Evolutionary conservation across 148 eudicot species (phyloP), one percentile per base, ranked within the genome.

Genomic region (Fallopia convolvulus): DNA sequence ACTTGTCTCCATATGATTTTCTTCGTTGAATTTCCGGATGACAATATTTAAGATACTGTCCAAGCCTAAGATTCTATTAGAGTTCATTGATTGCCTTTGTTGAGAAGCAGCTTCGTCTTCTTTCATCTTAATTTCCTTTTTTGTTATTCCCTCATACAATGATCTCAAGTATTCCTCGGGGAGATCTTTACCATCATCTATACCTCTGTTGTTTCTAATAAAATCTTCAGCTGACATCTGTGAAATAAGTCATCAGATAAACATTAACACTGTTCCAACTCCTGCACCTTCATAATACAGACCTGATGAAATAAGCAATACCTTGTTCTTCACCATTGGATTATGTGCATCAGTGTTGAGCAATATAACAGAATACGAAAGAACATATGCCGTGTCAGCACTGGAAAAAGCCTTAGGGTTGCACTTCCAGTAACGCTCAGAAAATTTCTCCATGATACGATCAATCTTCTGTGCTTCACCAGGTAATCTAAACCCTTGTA

Each of bases 381-480:
- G 99, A 66, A 96, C 97, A 84, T 96, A 96, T 75, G 99, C 99
- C 4, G 99, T 96, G 83, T 93, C 99, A 20, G 99, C 99, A 88
- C 97, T 91, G 36, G 92, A 87, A 83, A 96, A 96, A 77, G 81
- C 92, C 84, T 91, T 93, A 5, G 98, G 91, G 82, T 96, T 96
- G 79, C 99, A 96, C 84, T 93, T 96, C 82, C 99, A 96, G 83
- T 96, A 96, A 46, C 98, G 93, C 81, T 93, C 98, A 52, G 99
- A 90, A 89, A 96, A 96, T 80, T 96, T 96, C 79, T 96, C 99
- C 98, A 96, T 91, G 18, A 96, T 91, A 48, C 98, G 87, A 61
- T 93, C 98, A 80, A 93, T 93, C 84, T 93, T 93, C 82, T 93
- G 98, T 74, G 99, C 99, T 86, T 96, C 99, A 66, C 99, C 99